Evolutionary conservation across 2,329 filamentous ascomycete genomes (phyloP).

Genomic region (Trichoderma brevicompactum): DNA sequence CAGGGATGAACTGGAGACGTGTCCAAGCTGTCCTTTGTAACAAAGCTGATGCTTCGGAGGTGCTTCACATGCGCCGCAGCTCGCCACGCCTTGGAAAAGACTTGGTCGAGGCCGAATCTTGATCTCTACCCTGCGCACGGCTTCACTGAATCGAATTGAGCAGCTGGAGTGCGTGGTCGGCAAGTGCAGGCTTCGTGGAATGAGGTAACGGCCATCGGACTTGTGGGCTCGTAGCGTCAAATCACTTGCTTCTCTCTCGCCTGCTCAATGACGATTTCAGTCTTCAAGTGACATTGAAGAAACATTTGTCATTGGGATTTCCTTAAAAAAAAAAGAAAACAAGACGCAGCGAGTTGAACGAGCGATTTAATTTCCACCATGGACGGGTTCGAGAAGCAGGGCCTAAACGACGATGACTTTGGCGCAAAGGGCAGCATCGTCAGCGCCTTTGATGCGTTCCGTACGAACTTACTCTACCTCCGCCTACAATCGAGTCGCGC

Average conservation of each 20-base stretch:
- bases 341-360: background rate
- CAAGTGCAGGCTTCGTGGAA: conserved; percentile 6
- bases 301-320: background rate
- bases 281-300: background rate
- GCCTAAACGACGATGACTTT: conserved; percentile 77
- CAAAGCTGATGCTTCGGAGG: background rate
- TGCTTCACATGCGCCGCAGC: conserved; percentile 26
- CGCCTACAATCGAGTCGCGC: background rate
- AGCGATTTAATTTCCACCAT: conserved; percentile 50
- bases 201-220: conserved; percentile 18
- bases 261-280: background rate
- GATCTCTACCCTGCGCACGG: background rate
- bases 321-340: no score
- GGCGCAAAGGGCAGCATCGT: conserved; percentile 72
- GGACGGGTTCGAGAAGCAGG: conserved; percentile 76
- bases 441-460: conserved; percentile 95
- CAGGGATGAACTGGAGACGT: conserved; percentile 23
- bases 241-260: background rate
- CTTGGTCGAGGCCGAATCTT: conserved; percentile 2
- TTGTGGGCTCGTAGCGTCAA: background rate
- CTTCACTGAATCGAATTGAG: conserved; percentile 7
- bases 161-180: background rate
- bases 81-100: conserved; percentile 17
- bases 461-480: conserved; percentile 59
- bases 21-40: conserved; percentile 27